Base-by-base conservation (phyloP, 73 alveolate species). In the Breviolum minutum region DNA sequence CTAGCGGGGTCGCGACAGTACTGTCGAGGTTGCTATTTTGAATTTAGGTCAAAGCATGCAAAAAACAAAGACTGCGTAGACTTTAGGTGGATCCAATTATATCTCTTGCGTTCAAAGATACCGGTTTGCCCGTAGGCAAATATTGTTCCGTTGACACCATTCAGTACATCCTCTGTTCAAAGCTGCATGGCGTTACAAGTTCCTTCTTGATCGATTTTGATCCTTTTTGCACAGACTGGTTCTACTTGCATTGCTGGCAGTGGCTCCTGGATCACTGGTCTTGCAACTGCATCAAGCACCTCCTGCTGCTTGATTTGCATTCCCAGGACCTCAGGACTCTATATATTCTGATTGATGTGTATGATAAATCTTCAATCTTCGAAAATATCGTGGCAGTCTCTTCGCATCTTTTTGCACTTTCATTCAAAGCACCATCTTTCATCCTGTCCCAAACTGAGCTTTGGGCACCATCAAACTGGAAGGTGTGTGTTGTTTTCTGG, bases 91-190 rank as follows among this genome's bases (percentile, higher is more conserved):
- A 27, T 79, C 26, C 32, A 8, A 79, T 29, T 30, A 29, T 5
- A 79, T 77, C 63, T 8, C 8, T 22, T 40, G 90, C 71, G 8
- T 61, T 62, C 92, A 22, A 22, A 83, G 92, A 24, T 27, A 54
- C 98, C 99, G 22, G 99, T 99, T 98, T 99, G 99, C 10, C 99
- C 99, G 99, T 99, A 99, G 83, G 99, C 99, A 99, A 99, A 99
- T 29, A 99, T 99, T 64, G 99, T 99, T 19, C 99, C 99, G 95
- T 99, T 99, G 96, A 99, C 99, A 20, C 99, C 99, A 81, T 99
- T 99, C 76, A 99, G 99, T 24, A 99, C 99, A 62, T 99, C 99
- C 98, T 99, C 26, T 24, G 29, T 29, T 77, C 89, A 9, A 13
- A 12, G 19, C 0, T 82, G 74, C 74, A 82, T 22, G 77, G 24